Base-by-base conservation (phyloP, 1,284 basidiomycete species). In the Puccinia coronata region DNA sequence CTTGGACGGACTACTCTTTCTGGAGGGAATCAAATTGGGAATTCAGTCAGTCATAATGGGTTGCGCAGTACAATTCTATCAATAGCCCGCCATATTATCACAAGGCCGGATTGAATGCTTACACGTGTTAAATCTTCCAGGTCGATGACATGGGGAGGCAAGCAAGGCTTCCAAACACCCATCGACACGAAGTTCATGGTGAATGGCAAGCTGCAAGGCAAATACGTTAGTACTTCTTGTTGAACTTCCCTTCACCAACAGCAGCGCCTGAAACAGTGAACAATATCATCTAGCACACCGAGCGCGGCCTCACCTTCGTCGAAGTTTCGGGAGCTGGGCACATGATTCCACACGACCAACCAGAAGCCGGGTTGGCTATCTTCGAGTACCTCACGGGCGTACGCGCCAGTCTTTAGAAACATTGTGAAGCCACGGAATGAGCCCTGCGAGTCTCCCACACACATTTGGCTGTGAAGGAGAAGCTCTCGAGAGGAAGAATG, bases 301-400 rank as follows among this genome's bases (percentile, higher is more conserved):
- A 79, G 55, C 41, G 61, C 18, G 67, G 70, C 11, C 55, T 43
- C 36, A 80, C 53, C 47, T 67, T 76, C 23, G 76, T 72, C 20
- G 23, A 75, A 25, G 74, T 79, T 16, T 14, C 16, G 20, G 28
- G 31, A n/a, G 51, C 49, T 39, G 84, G 84, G 5, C 84, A 85
- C 80, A 85, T 84, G 84, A 82, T 85, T 9, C 85, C 85, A 0
- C 83, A 85, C 57, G 85, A 85, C 81, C 70, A 83, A 41, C 85
- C 85, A 0, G 53, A 77, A 18, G 81, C 83, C 0, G 83, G 84
- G 2, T 86, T 78, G 83, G 78, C 84, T 28, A 81, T 84, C 51
- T 82, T 84, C 25, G 81, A 86, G 63, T 86, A 83, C 82, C 71
- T 86, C 5, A 72, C 85, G 0, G 85, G 85, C 8, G 28, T 16